Base-by-base conservation (phyloP, 2,329 filamentous ascomycete species). In the Eutypella sp. region DNA sequence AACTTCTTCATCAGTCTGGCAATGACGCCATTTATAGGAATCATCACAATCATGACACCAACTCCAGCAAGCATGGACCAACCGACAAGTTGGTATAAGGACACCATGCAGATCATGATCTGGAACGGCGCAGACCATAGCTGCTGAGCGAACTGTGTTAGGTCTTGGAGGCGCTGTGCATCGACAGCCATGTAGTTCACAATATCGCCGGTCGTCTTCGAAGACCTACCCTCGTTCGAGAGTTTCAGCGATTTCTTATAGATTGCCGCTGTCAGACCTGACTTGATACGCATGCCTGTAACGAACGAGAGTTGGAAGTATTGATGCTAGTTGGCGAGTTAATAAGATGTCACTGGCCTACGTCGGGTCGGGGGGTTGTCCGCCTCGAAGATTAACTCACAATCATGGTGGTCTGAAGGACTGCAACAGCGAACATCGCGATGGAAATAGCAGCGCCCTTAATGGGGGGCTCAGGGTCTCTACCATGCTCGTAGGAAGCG, bases 141-240 rank as follows among this genome's bases (percentile, higher is more conserved):
- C 65, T 97, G 92, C 63, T 95, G 91, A 16, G 89, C 90, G 63
- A 93, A 99, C 61, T 99, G 95, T 2, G 92, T 89, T 47, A 99
- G 73, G 67, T 99, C 93, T 60, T 96, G 88, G 16, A 99, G 77
- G 54, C 95, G 85, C 67, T 99, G 93, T 13, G 92, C 92, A 64
- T 99, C 93, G 9, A 99, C 92, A 39, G 95, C 93, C 92, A 99
- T 99, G 69, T 96, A 93, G 64, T 99, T 99, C 64, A 99, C 93
- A 60, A 99, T 97, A 60, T 99, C 95, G 47, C 93, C 93, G 0
- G 93, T 99, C 0, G 89, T 88, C 70, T 97, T 96, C 38, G 83
- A 70, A 2, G 90, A 79, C 44, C 92, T 82, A 8, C 93, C 93
- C 68, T 99, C 93, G 58, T 95, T 97, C 5, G 92, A 97, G 16